These are phyloP conservation scores for Kurtzmaniella quercitrusa DNA, from an alignment of 1,139 yeast genomes.

Conservation along the genomic window DNA sequence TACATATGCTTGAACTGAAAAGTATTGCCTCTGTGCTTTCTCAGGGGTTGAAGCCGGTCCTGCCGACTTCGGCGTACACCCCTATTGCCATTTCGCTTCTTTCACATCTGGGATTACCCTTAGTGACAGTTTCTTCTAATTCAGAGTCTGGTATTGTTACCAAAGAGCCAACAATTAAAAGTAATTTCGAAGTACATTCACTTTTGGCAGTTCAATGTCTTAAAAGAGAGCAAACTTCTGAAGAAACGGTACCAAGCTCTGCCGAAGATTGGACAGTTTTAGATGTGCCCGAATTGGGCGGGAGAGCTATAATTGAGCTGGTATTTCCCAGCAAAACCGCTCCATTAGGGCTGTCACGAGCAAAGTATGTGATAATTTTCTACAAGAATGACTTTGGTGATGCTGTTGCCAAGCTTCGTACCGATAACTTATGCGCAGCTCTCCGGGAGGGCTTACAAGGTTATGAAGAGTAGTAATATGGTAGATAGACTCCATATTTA, in stretches of 20 bases:
- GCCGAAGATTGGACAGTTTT: constrained; percentile 28
- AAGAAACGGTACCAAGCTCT: constrained; percentile 9
- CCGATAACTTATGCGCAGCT: constrained; percentile 32
- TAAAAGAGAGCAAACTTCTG: constrained; percentile 6
- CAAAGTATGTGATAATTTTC: constrained; percentile 27
- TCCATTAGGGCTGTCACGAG: constrained; percentile 10
- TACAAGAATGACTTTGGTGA: constrained; percentile 31
- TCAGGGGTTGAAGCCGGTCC: constrained; percentile 36
- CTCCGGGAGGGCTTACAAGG: constrained; percentile 35
- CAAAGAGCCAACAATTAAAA: constrained; percentile 21
- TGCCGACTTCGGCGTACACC: constrained; percentile 9
- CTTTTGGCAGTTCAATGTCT: constrained; percentile 33
- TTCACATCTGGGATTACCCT: constrained; percentile 39
- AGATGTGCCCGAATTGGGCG: constrained; percentile 25
- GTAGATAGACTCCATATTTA: too few species aligned
- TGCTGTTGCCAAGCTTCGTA: constrained; percentile 40
- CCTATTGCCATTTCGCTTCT: constrained; percentile 31
- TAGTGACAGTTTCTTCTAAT: constrained; percentile 29
- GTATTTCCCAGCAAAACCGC: constrained; percentile 8
- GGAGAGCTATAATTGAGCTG: constrained; percentile 27
- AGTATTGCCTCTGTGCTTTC: constrained; percentile 40
- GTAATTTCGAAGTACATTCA: constrained; percentile 44
- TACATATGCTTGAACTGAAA: constrained; percentile 45
- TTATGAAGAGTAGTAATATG: constrained; percentile 9
- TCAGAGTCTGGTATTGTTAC: constrained; percentile 7